These are phyloP conservation scores for Peterozyma xylosa DNA, from an alignment of 805 yeast genomes.

Conservation along the genomic window DNA sequence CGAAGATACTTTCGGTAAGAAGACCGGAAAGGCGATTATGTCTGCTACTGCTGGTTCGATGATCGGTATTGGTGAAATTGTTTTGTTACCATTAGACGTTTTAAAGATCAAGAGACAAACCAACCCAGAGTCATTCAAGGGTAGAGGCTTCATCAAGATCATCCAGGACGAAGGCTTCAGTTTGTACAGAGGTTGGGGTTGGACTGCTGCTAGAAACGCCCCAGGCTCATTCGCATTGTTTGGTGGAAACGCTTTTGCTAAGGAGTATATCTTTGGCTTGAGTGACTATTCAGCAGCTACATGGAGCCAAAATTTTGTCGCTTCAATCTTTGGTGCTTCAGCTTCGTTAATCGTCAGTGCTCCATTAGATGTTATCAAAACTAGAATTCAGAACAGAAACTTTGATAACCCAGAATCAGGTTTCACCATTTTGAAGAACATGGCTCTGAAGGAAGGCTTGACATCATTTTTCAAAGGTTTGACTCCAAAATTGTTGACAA, in stretches of 20 bases:
- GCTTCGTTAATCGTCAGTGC: constrained; percentile 96
- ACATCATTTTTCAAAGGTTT: constrained; percentile 92
- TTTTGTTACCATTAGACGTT: constrained; percentile 90
- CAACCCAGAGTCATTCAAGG: constrained; percentile 98
- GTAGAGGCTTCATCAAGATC: constrained; percentile 90
- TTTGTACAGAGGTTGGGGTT: constrained; percentile 97
- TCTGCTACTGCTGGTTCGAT: constrained; percentile 97
- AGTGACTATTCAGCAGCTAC: constrained; percentile 86
- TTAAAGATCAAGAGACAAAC: constrained; percentile 98
- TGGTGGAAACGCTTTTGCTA: constrained; percentile 98
- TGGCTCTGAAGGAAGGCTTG: constrained; percentile 86
- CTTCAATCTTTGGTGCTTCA: constrained; percentile 94
- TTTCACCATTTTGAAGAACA: constrained; percentile 84
- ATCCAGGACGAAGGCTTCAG: constrained; percentile 88
- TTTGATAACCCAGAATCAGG: constrained; percentile 96
- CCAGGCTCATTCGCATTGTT: constrained; percentile 97
- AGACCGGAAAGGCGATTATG: constrained; percentile 94
- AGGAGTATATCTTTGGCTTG: constrained; percentile 86
- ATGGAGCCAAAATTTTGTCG: constrained; percentile 90
- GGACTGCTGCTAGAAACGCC: constrained; percentile 99
- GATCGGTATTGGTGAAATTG: constrained; percentile 97
- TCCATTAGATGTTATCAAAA: constrained; percentile 96
- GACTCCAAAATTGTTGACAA: constrained; percentile 91
- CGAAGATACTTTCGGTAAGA: constrained; percentile 77
- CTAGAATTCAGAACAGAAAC: constrained; percentile 95